Conservation (phyloP, 257 asterid genomes). For the Salvia splendens region DNA sequence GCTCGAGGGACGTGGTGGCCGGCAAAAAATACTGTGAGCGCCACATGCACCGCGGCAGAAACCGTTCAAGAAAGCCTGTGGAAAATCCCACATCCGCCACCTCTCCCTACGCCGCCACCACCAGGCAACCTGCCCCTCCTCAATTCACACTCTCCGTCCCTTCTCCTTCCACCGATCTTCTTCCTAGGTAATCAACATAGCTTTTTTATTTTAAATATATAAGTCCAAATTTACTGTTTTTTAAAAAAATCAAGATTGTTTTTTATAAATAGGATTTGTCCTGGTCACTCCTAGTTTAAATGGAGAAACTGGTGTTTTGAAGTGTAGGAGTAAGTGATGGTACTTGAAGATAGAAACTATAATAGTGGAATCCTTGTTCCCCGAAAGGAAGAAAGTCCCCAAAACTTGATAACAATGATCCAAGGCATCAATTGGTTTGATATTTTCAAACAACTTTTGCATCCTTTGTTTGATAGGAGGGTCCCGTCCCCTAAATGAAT, state of each 20-base stretch:
- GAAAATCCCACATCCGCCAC: constrained; percentile 67
- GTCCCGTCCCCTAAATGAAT: constrained; percentile 37
- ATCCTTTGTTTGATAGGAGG: constrained; percentile 29
- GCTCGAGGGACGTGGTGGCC: constrained; percentile 85
- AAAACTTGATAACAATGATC: constrained; percentile 36
- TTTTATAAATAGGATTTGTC: no score
- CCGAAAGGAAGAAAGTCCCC: constrained; percentile 63
- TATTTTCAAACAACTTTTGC: constrained; percentile 39
- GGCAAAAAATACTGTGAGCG: constrained; percentile 94
- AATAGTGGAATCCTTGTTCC: constrained; percentile 47
- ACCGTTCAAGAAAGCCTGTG: constrained; percentile 99
- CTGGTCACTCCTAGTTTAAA: neutral
- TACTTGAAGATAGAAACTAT: constrained; percentile 6
- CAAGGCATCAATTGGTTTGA: constrained; percentile 37
- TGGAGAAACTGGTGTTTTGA: neutral
- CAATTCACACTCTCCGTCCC: constrained; percentile 52
- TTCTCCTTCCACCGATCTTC: constrained; percentile 67
- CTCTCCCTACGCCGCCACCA: constrained; percentile 31
- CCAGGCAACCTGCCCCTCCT: constrained; percentile 8
- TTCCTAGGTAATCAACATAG: constrained; percentile 51
- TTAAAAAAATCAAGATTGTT: neutral
- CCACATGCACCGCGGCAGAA: constrained; percentile 89
- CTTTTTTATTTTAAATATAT: neutral
- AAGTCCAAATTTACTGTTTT: neutral
- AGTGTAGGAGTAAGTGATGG: neutral